Evolutionary conservation across 2,329 filamentous ascomycete species (phyloP), one percentile per base, ranked within the genome.

Genomic region (Cladophialophora carrionii): DNA sequence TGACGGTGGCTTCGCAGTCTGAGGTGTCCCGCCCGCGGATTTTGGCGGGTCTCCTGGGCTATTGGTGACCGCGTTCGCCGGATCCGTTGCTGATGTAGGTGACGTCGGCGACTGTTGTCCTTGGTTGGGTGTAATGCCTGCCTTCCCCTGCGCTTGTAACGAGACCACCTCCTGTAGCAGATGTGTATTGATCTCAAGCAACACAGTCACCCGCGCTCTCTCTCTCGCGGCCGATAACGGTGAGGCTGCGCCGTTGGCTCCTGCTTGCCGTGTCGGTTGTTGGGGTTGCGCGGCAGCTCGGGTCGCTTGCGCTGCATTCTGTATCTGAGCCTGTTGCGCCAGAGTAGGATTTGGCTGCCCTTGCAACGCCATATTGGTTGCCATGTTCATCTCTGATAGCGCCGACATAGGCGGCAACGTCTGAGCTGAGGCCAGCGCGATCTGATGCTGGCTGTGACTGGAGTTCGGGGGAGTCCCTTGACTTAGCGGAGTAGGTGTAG

Each of bases 171-270:
- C 80, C 71, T 81, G 78, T 41, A 82, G 71, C 26, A 82, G 71
- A 60, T 79, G 75, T 6, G 79, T 78, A 68, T 82, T 82, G 70
- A 82, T 81, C 54, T 81, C 79, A 12, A 82, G 73, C 6, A 82
- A 74, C 7, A 78, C 73, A 1, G 78, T 72, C 32, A 82, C 79
- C 51, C 80, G 79, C 26, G 79, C 78, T 60, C 78, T 79, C 68
- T 82, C 80, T 41, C 80, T 77, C 32, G 74, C 76, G 24, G 73
- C 70, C 24, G 74, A 72, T 52, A 76, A 74, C 9, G 76, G 66
- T 22, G 63, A 70, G 37, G 62, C 20, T 12, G 68, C 56, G n/a
- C 55, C 31, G 17, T 57, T 61, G 8, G 53, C 60, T 20, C 54
- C 52, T 26, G 43, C 31, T 53, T 61, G 61, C 51, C 57, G 57